Base-by-base conservation (phyloP, 1,284 basidiomycete genomes). In the Stereum hirsutum region DNA sequence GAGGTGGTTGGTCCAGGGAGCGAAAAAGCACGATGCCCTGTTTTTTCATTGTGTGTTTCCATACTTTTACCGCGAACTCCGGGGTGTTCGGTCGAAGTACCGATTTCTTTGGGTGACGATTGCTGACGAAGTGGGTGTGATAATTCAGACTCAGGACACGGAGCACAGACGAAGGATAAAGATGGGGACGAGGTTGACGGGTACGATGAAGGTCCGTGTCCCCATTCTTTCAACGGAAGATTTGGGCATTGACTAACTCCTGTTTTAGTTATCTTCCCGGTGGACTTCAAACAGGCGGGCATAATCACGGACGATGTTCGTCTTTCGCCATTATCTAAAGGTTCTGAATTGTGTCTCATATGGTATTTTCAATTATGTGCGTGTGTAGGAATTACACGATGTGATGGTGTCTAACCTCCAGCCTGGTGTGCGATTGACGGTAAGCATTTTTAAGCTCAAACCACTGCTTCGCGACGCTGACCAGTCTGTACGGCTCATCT, bases 31-130 rank as follows among this genome's bases (percentile, higher is more conserved):
- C 51, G 92, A 94, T 59, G 82, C 89, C 1, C 63, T 95, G 8
- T 90, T 94, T 61, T 85, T 94, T 60, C 90, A 94, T 54, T 94
- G 83, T 83, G 56, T 43, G 78, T 61, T 6, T n/a, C n/a, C n/a
- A n/a, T n/a, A 20, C 17, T n/a, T 20, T n/a, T 2, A 20, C 15
- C 73, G 94, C 51, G 91, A 94, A 59, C 82, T 89, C 1, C 63
- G 94, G 10, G 90, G 94, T 61, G 85, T 94, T 60, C 90, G 93
- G 54, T 94, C 81, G 82, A 56, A 43, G 77, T 60, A 7, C n/a
- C 4, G 3, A 2, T 3, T 3, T 12, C 10, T 1, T n/a, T 20
- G 19, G 12, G 15, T 31, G 25, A 46, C 15, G 45, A 12, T 38
- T 17, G 35, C 28, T 30, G 28, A 11, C n/a, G 10, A 4, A 15